A percentile compares a stretch with the other conserved stretches of the same genome.
Evolutionary conservation across 192 early-diverging fungal species (phyloP).

Genomic region (Coemansia sp.): DNA sequence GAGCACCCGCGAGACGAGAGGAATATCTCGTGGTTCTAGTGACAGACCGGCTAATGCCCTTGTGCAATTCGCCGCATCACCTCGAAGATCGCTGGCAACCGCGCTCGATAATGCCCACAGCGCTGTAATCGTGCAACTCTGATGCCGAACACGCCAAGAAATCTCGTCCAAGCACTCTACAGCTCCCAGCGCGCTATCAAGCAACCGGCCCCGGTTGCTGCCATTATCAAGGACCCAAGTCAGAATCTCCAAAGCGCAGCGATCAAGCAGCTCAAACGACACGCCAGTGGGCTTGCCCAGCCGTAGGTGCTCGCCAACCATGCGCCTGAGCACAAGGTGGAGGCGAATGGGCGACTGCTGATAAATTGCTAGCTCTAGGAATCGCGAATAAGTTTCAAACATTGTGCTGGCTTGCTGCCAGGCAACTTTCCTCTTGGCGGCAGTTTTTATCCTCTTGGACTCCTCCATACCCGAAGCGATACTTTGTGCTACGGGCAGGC

Average conservation of each 20-base stretch:
- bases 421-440: conserved; percentile 21
- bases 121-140: neutral
- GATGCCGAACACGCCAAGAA: conserved; percentile 13
- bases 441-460: conserved; percentile 8
- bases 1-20: conserved; percentile 1
- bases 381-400: conserved; percentile 1
- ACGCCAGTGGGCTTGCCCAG: conserved; percentile 14
- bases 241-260: conserved; percentile 13
- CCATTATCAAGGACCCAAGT: neutral
- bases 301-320: conserved; percentile 13
- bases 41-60: neutral
- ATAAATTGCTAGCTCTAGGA: conserved; percentile 15
- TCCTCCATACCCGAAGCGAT: conserved; percentile 2
- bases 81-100: conserved; percentile 9
- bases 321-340: conserved; percentile 14
- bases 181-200: neutral
- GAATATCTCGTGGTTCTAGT: neutral
- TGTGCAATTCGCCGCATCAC: neutral
- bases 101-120: conserved; percentile 18
- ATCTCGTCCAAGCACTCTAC: conserved; percentile 16
- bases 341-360: conserved; percentile 4
- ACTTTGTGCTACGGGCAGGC: conserved; percentile 6
- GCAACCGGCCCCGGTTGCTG: neutral
- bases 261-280: conserved; percentile 5
- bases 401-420: conserved; percentile 23